Evolutionary conservation across 2,329 filamentous ascomycete genomes (phyloP).

Genomic region (Cordyceps tenuipes): DNA sequence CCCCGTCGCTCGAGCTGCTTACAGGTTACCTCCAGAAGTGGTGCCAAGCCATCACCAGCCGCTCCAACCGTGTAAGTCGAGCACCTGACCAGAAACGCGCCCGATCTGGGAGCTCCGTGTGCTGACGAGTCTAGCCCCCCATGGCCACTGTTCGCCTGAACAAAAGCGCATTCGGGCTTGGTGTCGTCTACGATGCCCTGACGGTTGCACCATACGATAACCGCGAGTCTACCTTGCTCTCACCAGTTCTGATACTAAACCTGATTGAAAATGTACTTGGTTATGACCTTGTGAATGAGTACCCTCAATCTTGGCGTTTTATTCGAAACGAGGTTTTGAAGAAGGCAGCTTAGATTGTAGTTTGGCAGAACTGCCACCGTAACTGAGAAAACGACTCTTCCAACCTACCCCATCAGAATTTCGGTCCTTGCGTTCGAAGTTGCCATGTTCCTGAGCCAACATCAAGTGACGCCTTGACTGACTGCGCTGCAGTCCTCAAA

Average conservation of each 20-base stretch:
- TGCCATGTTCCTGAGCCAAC: neutral
- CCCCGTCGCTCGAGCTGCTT: constrained; percentile 35
- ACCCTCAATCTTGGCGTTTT: constrained; percentile 21
- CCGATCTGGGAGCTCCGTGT: neutral
- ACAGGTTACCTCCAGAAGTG: constrained; percentile 39
- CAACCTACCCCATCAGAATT: neutral
- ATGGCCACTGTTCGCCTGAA: constrained; percentile 33
- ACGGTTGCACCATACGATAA: constrained; percentile 28
- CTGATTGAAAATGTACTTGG: constrained; percentile 40
- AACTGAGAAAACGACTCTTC: neutral
- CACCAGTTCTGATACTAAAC: constrained; percentile 34
- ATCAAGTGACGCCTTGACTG: neutral
- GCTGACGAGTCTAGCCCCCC: constrained; percentile 28
- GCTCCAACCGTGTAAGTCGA: constrained; percentile 13
- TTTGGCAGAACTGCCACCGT: neutral
- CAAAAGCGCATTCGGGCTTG: constrained; percentile 37
- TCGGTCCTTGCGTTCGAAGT: neutral
- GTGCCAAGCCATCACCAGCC: constrained; percentile 25
- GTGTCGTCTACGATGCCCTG: constrained; percentile 35
- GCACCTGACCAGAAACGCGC: neutral
- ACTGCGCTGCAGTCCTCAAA: neutral
- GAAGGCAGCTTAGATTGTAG: constrained; percentile 17
- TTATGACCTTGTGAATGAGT: constrained; percentile 24
- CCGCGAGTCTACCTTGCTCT: constrained; percentile 26
- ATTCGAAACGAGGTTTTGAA: constrained; percentile 19